Evolutionary conservation across 2,329 filamentous ascomycete species (phyloP).

Genomic region (Chrysosporium queenslandicum): DNA sequence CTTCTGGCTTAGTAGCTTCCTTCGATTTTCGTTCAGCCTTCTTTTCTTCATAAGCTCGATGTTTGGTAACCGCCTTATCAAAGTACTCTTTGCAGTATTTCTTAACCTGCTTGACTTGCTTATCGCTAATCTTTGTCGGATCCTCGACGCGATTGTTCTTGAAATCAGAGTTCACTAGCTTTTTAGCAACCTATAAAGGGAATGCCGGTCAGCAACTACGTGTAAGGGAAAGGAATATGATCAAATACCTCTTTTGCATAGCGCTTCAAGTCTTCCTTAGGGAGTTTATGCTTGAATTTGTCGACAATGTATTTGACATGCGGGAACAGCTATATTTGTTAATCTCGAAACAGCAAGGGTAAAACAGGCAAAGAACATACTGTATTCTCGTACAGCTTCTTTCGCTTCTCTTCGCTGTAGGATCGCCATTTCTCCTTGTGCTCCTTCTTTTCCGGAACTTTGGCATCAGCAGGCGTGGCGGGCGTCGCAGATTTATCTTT

Average conservation of each 20-base stretch:
- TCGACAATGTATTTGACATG: constrained; percentile 77
- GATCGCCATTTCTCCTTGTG: constrained; percentile 43
- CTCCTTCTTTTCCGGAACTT: constrained; percentile 42
- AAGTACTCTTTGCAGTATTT: constrained; percentile 76
- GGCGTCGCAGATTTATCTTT: constrained; percentile 45
- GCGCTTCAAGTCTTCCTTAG: constrained; percentile 62
- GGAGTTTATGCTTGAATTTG: constrained; percentile 77
- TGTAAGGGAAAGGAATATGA: constrained; percentile 30
- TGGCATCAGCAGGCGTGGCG: constrained; percentile 55
- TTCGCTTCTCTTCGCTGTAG: constrained; percentile 65
- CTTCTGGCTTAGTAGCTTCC: constrained; percentile 3
- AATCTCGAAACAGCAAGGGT: not conserved
- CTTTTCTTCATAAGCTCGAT: constrained; percentile 56
- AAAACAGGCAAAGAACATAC: constrained; percentile 44
- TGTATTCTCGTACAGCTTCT: constrained; percentile 89
- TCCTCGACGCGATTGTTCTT: constrained; percentile 80
- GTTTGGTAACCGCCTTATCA: constrained; percentile 74
- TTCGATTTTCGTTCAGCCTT: constrained; percentile 42
- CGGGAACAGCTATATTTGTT: constrained; percentile 56
- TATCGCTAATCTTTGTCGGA: constrained; percentile 64
- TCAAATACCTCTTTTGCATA: constrained; percentile 51
- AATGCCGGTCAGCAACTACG: not conserved
- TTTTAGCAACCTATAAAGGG: constrained; percentile 56
- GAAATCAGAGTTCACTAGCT: constrained; percentile 82
- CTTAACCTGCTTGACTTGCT: constrained; percentile 73